Evolutionary conservation across 257 asterid species (phyloP).

Genomic region (Nemophila menziesii): DNA sequence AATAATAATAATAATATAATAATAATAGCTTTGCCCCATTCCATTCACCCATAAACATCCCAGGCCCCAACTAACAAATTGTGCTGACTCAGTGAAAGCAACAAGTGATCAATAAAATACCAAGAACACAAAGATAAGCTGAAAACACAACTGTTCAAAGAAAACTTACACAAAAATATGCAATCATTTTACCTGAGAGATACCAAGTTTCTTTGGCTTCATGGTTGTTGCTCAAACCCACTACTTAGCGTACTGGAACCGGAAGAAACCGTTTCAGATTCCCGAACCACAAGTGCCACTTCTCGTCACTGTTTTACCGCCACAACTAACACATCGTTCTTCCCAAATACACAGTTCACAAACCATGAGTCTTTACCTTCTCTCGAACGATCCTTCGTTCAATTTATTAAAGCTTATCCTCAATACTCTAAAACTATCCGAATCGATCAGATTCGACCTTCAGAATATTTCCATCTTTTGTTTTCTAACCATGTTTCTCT

Average conservation of each 20-base stretch:
- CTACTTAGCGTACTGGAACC: conserved; percentile 10
- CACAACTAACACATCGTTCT: conserved; percentile 43
- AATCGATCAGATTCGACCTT: conserved; percentile 58
- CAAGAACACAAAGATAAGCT: conserved; percentile 6
- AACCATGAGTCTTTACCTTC: conserved; percentile 76
- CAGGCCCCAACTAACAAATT: conserved; percentile 15
- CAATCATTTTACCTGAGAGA: conserved; percentile 34
- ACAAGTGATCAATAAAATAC: background rate
- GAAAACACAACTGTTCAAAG: too few relatives aligned
- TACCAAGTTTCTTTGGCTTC: too few relatives aligned
- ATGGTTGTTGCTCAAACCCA: too few relatives aligned
- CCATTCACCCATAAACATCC: conserved; percentile 42
- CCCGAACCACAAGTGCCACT: conserved; percentile 40
- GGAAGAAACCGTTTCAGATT: conserved; percentile 13
- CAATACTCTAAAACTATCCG: conserved; percentile 46
- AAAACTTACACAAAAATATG: conserved; percentile 22
- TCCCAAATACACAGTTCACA: conserved; percentile 58
- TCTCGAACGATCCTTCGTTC: conserved; percentile 43
- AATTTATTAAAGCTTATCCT: conserved; percentile 58
- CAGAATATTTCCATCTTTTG: conserved; percentile 59
- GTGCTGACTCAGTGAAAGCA: conserved; percentile 12
- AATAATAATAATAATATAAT: too few relatives aligned
- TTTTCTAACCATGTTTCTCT: conserved; percentile 63
- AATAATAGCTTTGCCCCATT: conserved; percentile 11
- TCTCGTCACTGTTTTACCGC: conserved; percentile 45